Base-by-base conservation (phyloP, 2,329 filamentous ascomycete species). In the Pestalotiopsis sp. region DNA sequence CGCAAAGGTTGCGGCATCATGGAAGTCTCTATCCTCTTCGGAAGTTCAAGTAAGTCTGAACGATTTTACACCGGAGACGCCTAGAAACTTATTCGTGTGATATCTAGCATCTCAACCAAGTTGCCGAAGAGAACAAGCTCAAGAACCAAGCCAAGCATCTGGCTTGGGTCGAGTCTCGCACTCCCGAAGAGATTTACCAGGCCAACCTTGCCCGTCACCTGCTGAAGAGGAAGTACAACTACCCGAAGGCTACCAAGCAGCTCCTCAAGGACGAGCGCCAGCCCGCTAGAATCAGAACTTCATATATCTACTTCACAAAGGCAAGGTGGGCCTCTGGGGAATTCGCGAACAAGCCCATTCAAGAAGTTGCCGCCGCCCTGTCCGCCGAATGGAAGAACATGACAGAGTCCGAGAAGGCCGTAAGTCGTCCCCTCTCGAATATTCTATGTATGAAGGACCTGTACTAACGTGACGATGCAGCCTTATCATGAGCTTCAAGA, bases 181-280 rank as follows among this genome's bases (percentile, higher is more conserved):
- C 82, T 3, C 76, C 79, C 3, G 74, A 76, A 64, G 76, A 80
- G 38, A 84, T 88, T 66, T 70, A 74, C 62, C 69, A 77, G 2
- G 86, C 87, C 70, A 88, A 87, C 79, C 71, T 69, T 2, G 84
- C 86, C 25, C 87, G 87, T 67, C 70, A 60, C 7, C 70, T 69
- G 31, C 80, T 89, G 61, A 77, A 76, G 67, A 79, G 75, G 66
- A 79, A 81, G 67, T 74, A 74, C 65, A 70, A 73, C 63, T 74
- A 76, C 71, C 77, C 76, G 63, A 74, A 75, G 71, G 58, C 67
- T 25, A 3, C 39, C 57, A n/a, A 65, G 20, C 72, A 71, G 64
- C 1, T 66, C 20, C 82, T 89, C 71, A 71, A 69, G 2, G 87
- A 90, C 73, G 77, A 82, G 2, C 86, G 87, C 55, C 70, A 79